Evolutionary conservation across 73 alveolate genomes (phyloP).

Genomic region (Paramecium pentaurelia): DNA sequence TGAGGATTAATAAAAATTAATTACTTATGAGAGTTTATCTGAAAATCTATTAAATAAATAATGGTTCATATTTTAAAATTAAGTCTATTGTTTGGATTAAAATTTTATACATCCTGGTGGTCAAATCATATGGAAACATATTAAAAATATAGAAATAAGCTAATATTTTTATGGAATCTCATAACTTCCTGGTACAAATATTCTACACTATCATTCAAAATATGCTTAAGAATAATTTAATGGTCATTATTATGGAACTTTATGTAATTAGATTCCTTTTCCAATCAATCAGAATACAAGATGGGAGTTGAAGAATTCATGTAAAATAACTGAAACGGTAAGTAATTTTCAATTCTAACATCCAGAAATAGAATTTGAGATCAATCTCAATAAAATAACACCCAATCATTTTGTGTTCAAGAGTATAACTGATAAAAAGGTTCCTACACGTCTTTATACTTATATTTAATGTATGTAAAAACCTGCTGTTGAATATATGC

Average conservation of each 20-base stretch:
- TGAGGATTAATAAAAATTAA: neutral
- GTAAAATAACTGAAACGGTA: neutral
- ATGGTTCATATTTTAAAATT: conserved; percentile 3
- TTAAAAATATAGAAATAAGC: neutral
- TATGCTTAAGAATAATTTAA: neutral
- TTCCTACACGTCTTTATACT: neutral
- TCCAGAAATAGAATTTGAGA: neutral
- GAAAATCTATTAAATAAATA: neutral
- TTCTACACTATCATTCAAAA: neutral
- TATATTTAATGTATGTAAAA: neutral
- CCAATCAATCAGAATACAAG: neutral
- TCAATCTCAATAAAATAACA: neutral
- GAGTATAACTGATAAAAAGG: neutral
- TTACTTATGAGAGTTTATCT: neutral
- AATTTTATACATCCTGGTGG: conserved; percentile 24
- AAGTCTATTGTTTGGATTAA: neutral
- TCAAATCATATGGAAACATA: neutral
- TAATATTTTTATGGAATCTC: neutral
- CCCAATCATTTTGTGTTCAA: neutral
- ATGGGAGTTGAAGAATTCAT: neutral
- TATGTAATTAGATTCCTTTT: neutral
- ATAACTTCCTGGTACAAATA: neutral
- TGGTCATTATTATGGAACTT: neutral
- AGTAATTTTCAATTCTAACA: neutral
- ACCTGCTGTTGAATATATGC: neutral